Base-by-base conservation (phyloP, 73 alveolate species). In the Stentor coeruleus region DNA sequence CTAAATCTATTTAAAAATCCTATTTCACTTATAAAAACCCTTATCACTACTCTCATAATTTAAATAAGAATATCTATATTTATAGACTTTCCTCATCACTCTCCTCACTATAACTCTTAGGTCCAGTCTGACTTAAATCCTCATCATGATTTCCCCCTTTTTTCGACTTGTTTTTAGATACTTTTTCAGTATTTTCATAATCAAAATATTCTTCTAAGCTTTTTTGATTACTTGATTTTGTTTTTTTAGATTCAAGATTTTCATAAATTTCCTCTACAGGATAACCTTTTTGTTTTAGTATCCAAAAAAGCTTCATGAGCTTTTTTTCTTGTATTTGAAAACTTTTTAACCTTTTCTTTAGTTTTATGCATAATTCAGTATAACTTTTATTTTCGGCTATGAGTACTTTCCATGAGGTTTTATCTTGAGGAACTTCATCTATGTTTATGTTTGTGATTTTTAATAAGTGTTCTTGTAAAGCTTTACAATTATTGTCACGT, bases 341-440 rank as follows among this genome's bases (percentile, higher is more conserved):
- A 33, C 15, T 26, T 2, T 66, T 66, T 15, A 66, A 15, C 39
- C 37, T 26, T 28, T 2, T 66, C 33, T 31, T 33, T 40, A 66
- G n/a, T 1, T 66, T 66, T 2, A 11, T 15, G 14, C 36, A 20
- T 11, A 66, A 20, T 1, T 31, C 37, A 1, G 36, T 31, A 66
- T 66, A 66, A 26, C 33, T 66, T 15, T 20, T 20, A 66, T 66
- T 66, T 33, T 66, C 39, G 11, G 42, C 36, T 0, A 66, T 26
- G n/a, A 66, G 15, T 28, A 66, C n/a, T 66, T 66, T 66, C 37
- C 79, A 66, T 0, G 79, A 28, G 20, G 20, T 31, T 20, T 66
- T 40, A 66, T 66, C 79, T 66, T 26, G 11, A 0, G 79, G 79
- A 1, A 66, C 41, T 33, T 66, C 49, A 26, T 66, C 79, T 28